Evolutionary conservation across 352 stramenopile genomes (phyloP).

Genomic region (Plasmopara halstedii): DNA sequence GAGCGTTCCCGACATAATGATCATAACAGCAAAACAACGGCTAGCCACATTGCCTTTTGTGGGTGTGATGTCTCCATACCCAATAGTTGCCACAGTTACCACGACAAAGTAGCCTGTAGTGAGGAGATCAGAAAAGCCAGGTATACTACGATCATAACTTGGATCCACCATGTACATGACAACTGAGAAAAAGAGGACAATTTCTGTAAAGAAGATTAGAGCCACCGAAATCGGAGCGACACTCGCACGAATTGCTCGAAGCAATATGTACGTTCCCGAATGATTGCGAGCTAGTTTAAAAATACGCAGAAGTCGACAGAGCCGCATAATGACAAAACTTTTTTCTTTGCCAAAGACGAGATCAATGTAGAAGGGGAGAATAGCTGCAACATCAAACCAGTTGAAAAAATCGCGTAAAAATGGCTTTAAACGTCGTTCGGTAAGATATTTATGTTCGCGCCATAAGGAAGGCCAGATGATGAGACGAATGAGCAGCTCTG

Average conservation of each 20-base stretch:
- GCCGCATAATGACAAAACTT: conserved; percentile 63
- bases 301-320: conserved; percentile 66
- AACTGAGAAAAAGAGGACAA: conserved; percentile 73
- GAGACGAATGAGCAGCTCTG: conserved; percentile 58
- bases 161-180: conserved; percentile 79
- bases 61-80: conserved; percentile 71
- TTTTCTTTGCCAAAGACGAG: conserved; percentile 64
- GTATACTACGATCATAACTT: conserved; percentile 50
- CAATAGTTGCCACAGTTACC: conserved; percentile 66
- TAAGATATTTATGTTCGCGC: conserved; percentile 63
- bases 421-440: conserved; percentile 48
- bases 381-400: conserved; percentile 68
- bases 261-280: conserved; percentile 68
- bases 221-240: conserved; percentile 72
- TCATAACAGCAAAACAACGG: conserved; percentile 61
- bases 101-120: conserved; percentile 71
- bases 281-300: conserved; percentile 76
- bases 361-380: conserved; percentile 71
- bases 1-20: conserved; percentile 78
- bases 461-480: conserved; percentile 70
- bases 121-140: conserved; percentile 66
- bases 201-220: conserved; percentile 77
- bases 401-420: conserved; percentile 76
- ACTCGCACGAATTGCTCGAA: conserved; percentile 62
- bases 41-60: conserved; percentile 65